Evolutionary conservation across 805 yeast species (phyloP), one percentile per base, ranked within the genome.

Genomic region (Sugiyamaella marilandica): DNA sequence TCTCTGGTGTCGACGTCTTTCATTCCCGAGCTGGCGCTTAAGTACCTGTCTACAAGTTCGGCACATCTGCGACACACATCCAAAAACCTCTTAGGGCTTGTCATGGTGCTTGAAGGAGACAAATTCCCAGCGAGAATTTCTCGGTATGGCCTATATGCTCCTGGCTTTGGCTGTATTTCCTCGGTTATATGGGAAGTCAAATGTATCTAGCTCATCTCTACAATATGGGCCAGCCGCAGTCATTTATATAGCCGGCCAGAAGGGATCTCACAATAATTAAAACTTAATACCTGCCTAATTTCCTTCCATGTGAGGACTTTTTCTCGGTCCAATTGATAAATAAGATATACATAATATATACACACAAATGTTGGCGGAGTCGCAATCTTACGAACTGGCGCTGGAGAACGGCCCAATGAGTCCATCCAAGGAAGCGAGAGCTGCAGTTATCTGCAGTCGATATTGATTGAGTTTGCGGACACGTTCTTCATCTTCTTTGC

Each of bases 401-500:
- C 14, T 32, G 11, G 18, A 11, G 21, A 45, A 45, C 5, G 47
- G 47, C n/a, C 45, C n/a, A 10, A 39, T 44, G 18, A 50, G 29
- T 7, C 53, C 53, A 19, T 50, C 49, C 10, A 50, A 36, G 4
- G 49, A 35, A 5, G 53, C 50, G 7, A 36, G 35, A 5, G 36
- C 24, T 14, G 52, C 48, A 7, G 44, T 48, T 14, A 47, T 46
- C 26, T 39, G 41, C 14, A 51, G 49, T 9, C 68, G 55, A 45
- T 62, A 63, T 5, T 62, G 49, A 34, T 63, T 56, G 13, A 66
- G 59, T 44, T 58, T 58, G 18, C 56, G 53, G 1, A 64, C 51
- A 2, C 64, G 58, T 32, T 39, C 52, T 8, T 61, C 58, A 19
- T 66, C 70, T 37, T 61, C 64, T 10, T 55, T 51, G 18, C 59